phyloP scores from a whole-genome alignment of 805 yeast genomes.

The Priceomyces carsonii region DNA sequence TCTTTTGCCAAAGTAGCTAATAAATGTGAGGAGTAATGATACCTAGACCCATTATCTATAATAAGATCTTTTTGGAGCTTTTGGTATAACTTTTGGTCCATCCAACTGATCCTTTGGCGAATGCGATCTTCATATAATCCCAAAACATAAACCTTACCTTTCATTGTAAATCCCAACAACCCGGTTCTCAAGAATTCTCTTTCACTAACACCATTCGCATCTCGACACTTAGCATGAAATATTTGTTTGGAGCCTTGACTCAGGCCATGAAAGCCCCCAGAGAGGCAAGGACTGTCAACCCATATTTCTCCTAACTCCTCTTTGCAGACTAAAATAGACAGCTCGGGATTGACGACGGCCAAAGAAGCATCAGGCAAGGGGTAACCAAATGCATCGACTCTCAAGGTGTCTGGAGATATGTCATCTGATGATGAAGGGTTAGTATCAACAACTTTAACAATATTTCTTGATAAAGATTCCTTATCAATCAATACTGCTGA shows the following conservation, averaged over 20 bases:
- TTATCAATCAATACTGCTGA: constrained; percentile 74
- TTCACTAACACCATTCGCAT: constrained; percentile 67
- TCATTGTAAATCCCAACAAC: constrained; percentile 79
- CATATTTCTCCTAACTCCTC: constrained; percentile 93
- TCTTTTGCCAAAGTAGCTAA: constrained; percentile 81
- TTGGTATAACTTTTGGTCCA: constrained; percentile 46
- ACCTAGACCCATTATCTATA: constrained; percentile 46
- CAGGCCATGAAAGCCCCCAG: constrained; percentile 87
- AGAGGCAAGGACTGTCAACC: constrained; percentile 91
- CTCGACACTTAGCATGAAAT: constrained; percentile 80
- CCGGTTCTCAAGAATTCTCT: constrained; percentile 89
- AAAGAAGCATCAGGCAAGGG: constrained; percentile 93
- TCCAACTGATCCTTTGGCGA: constrained; percentile 71
- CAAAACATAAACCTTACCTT: constrained; percentile 84
- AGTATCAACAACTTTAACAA: constrained; percentile 64
- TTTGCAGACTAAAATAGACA: constrained; percentile 67
- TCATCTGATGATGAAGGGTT: constrained; percentile 53
- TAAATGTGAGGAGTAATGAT: constrained; percentile 85
- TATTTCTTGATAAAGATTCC: constrained; percentile 68
- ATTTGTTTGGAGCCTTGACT: constrained; percentile 65
- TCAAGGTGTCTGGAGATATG: constrained; percentile 38
- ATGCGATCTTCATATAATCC: constrained; percentile 92
- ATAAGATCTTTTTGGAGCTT: constrained; percentile 31
- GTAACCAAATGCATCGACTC: constrained; percentile 90
- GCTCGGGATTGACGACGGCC: constrained; percentile 94